Evolutionary conservation across 352 stramenopile genomes (phyloP).

Genomic region (Phytophthora ramorum): DNA sequence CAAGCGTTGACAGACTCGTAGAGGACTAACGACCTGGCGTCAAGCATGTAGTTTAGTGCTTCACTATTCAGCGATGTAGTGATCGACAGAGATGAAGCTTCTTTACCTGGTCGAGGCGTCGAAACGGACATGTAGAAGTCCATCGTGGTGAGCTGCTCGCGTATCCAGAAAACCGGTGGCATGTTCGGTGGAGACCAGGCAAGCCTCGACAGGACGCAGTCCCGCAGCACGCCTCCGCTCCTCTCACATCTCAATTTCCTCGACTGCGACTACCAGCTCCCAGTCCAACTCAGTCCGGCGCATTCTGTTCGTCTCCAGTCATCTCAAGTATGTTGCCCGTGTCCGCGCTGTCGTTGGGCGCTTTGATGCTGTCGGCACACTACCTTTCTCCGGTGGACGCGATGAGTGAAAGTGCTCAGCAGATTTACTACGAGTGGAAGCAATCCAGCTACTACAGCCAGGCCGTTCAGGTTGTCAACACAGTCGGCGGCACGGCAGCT

Average conservation of each 20-base stretch:
- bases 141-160: constrained; percentile 27
- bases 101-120: constrained; percentile 35
- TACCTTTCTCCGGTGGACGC: constrained; percentile 10
- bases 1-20: constrained; percentile 28
- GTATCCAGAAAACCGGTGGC: constrained; percentile 11
- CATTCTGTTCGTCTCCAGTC: constrained; percentile 9
- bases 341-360: constrained; percentile 25
- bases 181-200: neutral
- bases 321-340: constrained; percentile 32
- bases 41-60: neutral
- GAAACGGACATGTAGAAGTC: constrained; percentile 31
- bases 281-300: constrained; percentile 4
- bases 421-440: constrained; percentile 45
- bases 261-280: constrained; percentile 19
- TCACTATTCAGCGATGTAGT: constrained; percentile 5
- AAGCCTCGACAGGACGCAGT: neutral
- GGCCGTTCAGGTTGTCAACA: constrained; percentile 37
- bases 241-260: constrained; percentile 46
- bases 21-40: constrained; percentile 9
- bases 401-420: constrained; percentile 19
- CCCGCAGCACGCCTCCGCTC: neutral
- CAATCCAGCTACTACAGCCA: constrained; percentile 47
- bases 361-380: constrained; percentile 26
- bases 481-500: constrained; percentile 20
- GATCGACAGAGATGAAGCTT: constrained; percentile 15